Percentiles rank a stretch among this genome's conserved stretches.
phyloP scores from a whole-genome alignment of 2,329 filamentous ascomycete species.

The Phyllosticta citrichinensis region DNA sequence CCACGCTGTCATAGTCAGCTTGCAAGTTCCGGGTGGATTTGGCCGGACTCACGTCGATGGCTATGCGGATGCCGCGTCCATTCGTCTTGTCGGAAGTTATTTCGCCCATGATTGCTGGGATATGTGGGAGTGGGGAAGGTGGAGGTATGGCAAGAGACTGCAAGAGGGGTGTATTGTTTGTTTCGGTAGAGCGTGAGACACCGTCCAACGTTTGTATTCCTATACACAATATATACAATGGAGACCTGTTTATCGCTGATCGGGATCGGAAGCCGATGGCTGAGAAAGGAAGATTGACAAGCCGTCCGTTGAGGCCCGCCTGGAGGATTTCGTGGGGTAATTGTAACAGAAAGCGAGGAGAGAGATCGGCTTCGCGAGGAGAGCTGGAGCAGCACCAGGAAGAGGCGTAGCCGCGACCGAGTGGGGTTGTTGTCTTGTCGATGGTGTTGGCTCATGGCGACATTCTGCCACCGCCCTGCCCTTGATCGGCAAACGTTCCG shows the following conservation, averaged over 20 bases:
- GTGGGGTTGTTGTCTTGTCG: not conserved
- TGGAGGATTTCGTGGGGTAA: not conserved
- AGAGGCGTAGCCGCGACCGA: not conserved
- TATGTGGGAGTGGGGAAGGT: not conserved
- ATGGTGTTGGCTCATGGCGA: not conserved
- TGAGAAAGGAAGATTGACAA: not conserved
- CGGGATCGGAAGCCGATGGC: slow-evolving; percentile 8
- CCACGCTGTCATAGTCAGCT: slow-evolving; percentile 47
- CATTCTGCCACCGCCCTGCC: not conserved
- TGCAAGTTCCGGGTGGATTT: not conserved
- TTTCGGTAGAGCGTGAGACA: not conserved
- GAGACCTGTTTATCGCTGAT: slow-evolving; percentile 2
- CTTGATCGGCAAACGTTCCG: not conserved
- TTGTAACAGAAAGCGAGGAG: not conserved
- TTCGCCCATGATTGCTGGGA: not conserved
- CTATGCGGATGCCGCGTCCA: slow-evolving; percentile 58
- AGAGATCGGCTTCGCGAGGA: not conserved
- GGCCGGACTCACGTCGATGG: slow-evolving; percentile 43
- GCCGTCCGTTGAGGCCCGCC: not conserved
- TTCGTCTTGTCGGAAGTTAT: slow-evolving; percentile 6
- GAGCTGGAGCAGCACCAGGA: not conserved
- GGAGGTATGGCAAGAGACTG: not conserved
- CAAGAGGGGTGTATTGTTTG: not conserved
- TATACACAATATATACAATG: not conserved
- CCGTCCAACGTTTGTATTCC: not conserved